Conservation (phyloP, 495 filamentous ascomycete species). For the Penicillium desertorum region DNA sequence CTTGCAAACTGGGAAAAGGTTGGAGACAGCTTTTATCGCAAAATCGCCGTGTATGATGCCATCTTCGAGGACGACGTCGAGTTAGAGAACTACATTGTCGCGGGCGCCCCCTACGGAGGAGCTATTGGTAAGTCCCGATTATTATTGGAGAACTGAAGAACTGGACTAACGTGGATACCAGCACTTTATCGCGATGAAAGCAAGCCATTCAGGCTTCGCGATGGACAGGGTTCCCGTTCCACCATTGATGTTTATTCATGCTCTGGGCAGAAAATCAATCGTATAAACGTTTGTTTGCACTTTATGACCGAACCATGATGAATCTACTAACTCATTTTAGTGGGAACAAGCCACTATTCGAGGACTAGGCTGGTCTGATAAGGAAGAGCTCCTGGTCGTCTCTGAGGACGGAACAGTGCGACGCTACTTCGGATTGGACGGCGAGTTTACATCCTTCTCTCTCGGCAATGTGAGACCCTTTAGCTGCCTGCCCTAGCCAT, state of each 20-base stretch:
- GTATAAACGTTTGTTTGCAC: slow-evolving; percentile 57
- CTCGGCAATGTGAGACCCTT: slow-evolving; percentile 67
- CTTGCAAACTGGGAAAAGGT: slow-evolving; percentile 92
- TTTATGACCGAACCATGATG: background rate
- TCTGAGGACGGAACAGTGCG: slow-evolving; percentile 87
- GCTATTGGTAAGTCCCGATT: slow-evolving; percentile 76
- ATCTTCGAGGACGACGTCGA: slow-evolving; percentile 91
- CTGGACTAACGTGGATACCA: slow-evolving; percentile 33
- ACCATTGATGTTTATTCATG: slow-evolving; percentile 94
- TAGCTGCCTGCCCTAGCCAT: background rate
- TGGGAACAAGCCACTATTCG: slow-evolving; percentile 92
- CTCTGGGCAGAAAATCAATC: slow-evolving; percentile 78
- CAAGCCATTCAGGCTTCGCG: slow-evolving; percentile 75
- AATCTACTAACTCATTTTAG: slow-evolving; percentile 37
- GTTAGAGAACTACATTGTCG: slow-evolving; percentile 90
- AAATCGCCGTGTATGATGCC: slow-evolving; percentile 84
- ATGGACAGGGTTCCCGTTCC: slow-evolving; percentile 68
- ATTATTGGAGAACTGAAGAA: background rate
- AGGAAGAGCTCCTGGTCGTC: slow-evolving; percentile 88
- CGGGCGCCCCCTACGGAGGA: slow-evolving; percentile 91
- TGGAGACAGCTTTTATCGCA: slow-evolving; percentile 90
- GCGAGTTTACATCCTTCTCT: slow-evolving; percentile 94
- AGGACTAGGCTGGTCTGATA: slow-evolving; percentile 94
- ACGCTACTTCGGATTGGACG: slow-evolving; percentile 87
- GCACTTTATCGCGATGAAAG: slow-evolving; percentile 87